These are phyloP conservation scores for Azolla pinnata DNA, from an alignment of 75 land plant species.

Conservation along the genomic window DNA sequence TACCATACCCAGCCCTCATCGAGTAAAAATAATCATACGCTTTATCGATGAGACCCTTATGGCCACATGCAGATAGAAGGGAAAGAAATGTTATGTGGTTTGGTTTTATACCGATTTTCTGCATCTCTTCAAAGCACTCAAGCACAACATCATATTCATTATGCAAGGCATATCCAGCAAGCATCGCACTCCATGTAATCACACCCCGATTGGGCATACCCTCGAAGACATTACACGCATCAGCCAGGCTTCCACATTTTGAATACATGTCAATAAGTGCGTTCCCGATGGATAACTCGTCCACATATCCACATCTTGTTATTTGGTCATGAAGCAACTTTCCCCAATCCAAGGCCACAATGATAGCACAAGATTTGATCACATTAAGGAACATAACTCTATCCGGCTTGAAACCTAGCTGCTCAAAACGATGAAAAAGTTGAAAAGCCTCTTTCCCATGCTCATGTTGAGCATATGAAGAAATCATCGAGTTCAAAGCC, in stretches of 20 bases:
- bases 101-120: slow-evolving; percentile 23
- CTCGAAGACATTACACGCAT: slow-evolving; percentile 35
- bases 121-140: slow-evolving; percentile 17
- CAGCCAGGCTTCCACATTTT: slow-evolving; percentile 28
- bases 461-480: slow-evolving; percentile 34
- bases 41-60: slow-evolving; percentile 7
- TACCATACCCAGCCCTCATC: slow-evolving; percentile 8
- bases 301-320: slow-evolving; percentile 22
- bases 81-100: slow-evolving; percentile 22
- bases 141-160: slow-evolving; percentile 1
- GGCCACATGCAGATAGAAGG: slow-evolving; percentile 23
- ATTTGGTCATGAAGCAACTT: slow-evolving; percentile 38
- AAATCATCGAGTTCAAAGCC: slow-evolving; percentile 57
- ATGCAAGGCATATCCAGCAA: slow-evolving; percentile 18
- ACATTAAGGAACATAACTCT: slow-evolving; percentile 32
- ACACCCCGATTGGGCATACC: slow-evolving; percentile 12
- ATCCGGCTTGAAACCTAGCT: slow-evolving; percentile 30
- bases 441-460: slow-evolving; percentile 24
- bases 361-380: slow-evolving; percentile 37
- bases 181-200: slow-evolving; percentile 15
- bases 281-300: slow-evolving; percentile 31
- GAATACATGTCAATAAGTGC: slow-evolving; percentile 45
- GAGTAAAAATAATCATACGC: slow-evolving; percentile 15
- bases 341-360: slow-evolving; percentile 18
- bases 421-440: slow-evolving; percentile 30